These are phyloP conservation scores for Aureobasidium mangrovei DNA, from an alignment of 2,329 filamentous ascomycete genomes.

Conservation along the genomic window DNA sequence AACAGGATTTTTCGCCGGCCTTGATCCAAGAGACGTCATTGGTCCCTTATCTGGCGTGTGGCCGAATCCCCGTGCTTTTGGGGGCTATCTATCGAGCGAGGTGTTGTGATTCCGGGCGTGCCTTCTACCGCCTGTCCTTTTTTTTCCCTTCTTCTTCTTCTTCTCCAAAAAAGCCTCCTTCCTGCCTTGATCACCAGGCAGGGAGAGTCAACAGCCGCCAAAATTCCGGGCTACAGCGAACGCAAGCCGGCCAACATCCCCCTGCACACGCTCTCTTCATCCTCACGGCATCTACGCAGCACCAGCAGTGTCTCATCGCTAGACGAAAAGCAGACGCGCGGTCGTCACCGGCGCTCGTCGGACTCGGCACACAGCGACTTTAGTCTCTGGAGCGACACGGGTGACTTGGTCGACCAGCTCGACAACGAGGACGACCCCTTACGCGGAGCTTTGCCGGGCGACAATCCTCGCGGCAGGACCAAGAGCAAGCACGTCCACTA, in stretches of 20 bases:
- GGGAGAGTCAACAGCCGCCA: conserved; percentile 46
- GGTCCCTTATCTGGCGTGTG: conserved; percentile 2
- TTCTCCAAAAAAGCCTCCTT: not conserved
- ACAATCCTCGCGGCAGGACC: conserved; percentile 20
- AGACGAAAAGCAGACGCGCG: conserved; percentile 43
- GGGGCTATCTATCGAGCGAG: conserved; percentile 4
- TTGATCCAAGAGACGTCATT: conserved; percentile 8
- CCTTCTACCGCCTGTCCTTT: not conserved
- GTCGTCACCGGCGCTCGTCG: conserved; percentile 44
- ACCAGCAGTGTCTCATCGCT: conserved; percentile 28
- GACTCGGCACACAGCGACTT: conserved; percentile 57
- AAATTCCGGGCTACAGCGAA: conserved; percentile 62
- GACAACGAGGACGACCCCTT: conserved; percentile 76
- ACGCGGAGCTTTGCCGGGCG: conserved; percentile 32
- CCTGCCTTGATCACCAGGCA: conserved; percentile 7
- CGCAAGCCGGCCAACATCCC: conserved; percentile 79
- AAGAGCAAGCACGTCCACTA: conserved; percentile 63
- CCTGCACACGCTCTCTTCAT: conserved; percentile 60
- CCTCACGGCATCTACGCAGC: conserved; percentile 29
- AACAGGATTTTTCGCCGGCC: not conserved
- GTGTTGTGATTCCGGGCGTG: conserved; percentile 7
- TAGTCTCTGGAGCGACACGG: conserved; percentile 86
- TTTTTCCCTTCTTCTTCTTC: not conserved
- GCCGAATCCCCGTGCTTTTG: not conserved
- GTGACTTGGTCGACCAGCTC: conserved; percentile 87